Percentiles rank a stretch among this genome's conserved stretches.
Evolutionary conservation across 306 rosid species (phyloP).

Genomic region (Vicia sativa): DNA sequence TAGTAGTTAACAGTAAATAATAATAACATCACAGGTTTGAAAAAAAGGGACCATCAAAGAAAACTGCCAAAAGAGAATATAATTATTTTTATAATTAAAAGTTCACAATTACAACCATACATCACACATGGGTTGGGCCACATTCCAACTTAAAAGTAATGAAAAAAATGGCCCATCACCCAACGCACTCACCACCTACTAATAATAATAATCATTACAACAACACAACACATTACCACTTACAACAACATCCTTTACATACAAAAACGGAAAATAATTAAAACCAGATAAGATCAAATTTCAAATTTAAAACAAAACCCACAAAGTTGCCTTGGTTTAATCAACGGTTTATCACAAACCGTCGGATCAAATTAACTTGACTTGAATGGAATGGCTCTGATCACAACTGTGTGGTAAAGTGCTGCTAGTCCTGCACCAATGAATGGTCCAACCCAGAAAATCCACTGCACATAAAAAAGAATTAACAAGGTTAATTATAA

Average conservation of each 20-base stretch:
- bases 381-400: constrained; percentile 59
- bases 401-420: constrained; percentile 52
- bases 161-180: constrained; percentile 38
- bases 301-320: not conserved
- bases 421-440: constrained; percentile 58
- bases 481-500: not conserved
- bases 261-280: not conserved
- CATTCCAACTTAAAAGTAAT: constrained; percentile 45
- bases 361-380: constrained; percentile 21
- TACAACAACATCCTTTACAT: constrained; percentile 38
- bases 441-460: constrained; percentile 60
- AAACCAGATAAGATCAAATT: not conserved
- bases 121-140: constrained; percentile 34
- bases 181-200: constrained; percentile 32
- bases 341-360: not conserved
- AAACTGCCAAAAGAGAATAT: constrained; percentile 3
- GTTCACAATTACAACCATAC: constrained; percentile 33
- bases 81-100: not conserved
- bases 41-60: not conserved
- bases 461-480: constrained; percentile 42
- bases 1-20: not conserved
- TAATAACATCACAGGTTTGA: not conserved
- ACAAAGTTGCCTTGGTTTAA: constrained; percentile 19
- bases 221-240: constrained; percentile 8
- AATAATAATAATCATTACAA: constrained; percentile 10